Conservation (phyloP, 148 eudicot species). For the Fallopia convolvulus region DNA sequence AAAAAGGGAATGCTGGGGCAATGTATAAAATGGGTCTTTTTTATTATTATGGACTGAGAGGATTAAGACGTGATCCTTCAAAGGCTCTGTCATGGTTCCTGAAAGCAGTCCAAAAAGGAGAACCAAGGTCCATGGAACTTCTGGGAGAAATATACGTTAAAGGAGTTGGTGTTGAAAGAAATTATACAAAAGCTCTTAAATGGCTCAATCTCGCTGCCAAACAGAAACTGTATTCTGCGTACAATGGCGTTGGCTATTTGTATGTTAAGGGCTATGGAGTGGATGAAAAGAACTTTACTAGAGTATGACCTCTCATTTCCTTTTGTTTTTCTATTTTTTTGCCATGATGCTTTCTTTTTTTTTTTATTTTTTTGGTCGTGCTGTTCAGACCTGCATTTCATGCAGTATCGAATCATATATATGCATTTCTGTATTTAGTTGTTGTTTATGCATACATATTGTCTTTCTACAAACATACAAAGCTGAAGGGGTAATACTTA, state of each 20-base stretch:
- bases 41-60: constrained; percentile 91
- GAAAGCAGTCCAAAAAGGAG: constrained; percentile 89
- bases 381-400: neutral
- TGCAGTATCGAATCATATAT: neutral
- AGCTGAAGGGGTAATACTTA: neutral
- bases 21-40: constrained; percentile 89
- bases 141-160: constrained; percentile 88
- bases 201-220: constrained; percentile 85
- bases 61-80: constrained; percentile 72
- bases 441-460: neutral
- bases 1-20: constrained; percentile 84
- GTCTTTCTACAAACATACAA: neutral
- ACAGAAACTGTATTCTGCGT: constrained; percentile 82
- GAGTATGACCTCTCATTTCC: constrained; percentile 31
- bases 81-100: constrained; percentile 82
- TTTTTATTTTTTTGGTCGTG: neutral
- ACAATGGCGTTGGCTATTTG: constrained; percentile 91
- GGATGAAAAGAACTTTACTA: constrained; percentile 78
- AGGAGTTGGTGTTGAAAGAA: constrained; percentile 81
- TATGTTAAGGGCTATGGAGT: constrained; percentile 97
- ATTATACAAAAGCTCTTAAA: constrained; percentile 76
- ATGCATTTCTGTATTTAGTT: neutral
- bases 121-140: constrained; percentile 89
- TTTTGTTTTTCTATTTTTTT: neutral
- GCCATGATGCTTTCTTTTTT: neutral